Conservation (phyloP, 2,329 filamentous ascomycete species). For the Hymenoscyphus scutula region DNA sequence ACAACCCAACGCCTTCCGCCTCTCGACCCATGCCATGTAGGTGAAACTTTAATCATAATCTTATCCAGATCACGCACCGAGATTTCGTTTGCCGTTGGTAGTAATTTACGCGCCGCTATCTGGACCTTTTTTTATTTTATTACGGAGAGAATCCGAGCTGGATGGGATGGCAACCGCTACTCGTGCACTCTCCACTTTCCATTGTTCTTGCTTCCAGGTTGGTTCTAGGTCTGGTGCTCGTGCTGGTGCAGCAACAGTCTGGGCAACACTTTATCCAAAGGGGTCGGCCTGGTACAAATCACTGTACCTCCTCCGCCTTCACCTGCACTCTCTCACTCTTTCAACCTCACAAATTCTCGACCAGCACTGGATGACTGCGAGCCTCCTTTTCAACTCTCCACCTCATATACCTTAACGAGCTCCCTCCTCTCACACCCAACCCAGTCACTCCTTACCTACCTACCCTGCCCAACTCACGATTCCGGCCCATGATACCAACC, state of each 20-base stretch:
- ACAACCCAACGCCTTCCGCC: background rate
- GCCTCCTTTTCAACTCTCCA: background rate
- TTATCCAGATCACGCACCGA: slow-evolving; percentile 9
- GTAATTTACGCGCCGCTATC: slow-evolving; percentile 9
- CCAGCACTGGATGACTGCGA: slow-evolving; percentile 9
- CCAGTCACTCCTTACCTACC: slow-evolving; percentile 11
- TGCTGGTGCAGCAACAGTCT: background rate
- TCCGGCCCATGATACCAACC: slow-evolving; percentile 16
- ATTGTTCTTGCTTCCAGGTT: too few species aligned
- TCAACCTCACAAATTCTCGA: background rate
- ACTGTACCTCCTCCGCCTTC: too few species aligned
- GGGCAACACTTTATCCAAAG: slow-evolving; percentile 3
- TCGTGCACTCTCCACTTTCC: background rate
- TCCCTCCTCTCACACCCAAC: slow-evolving; percentile 3
- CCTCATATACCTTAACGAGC: slow-evolving; percentile 1
- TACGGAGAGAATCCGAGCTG: background rate
- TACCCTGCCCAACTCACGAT: background rate
- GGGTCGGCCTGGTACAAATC: background rate
- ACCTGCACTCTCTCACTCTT: background rate
- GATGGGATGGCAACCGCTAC: background rate
- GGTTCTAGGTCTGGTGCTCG: too few species aligned
- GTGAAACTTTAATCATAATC: background rate
- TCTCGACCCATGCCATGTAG: background rate
- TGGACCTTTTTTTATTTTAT: too few species aligned
- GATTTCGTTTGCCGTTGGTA: background rate